These are phyloP conservation scores for Hibiscus mutabilis DNA, from an alignment of 345 rosid genomes.

Conservation along the genomic window DNA sequence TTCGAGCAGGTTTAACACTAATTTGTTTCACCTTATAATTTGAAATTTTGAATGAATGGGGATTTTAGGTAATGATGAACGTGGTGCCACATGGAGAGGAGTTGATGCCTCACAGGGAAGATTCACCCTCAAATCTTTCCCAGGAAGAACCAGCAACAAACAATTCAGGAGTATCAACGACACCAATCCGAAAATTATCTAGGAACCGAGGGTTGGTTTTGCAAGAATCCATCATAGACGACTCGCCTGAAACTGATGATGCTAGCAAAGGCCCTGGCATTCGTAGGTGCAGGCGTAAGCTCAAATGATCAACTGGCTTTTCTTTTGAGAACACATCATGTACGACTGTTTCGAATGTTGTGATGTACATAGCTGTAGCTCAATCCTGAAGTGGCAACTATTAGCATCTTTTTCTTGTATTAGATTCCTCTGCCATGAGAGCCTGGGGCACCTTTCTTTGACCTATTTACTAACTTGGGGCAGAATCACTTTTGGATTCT, in stretches of 20 bases:
- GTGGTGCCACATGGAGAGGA: conserved; percentile 55
- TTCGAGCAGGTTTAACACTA: not conserved
- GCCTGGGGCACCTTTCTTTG: not conserved
- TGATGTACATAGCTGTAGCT: not conserved
- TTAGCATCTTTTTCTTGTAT: not conserved
- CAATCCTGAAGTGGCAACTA: not conserved
- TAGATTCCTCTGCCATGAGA: not conserved
- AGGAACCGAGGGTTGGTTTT: conserved; percentile 72
- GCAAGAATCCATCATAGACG: conserved; percentile 58
- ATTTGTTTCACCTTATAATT: not conserved
- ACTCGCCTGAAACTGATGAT: conserved; percentile 40
- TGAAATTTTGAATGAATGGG: not conserved
- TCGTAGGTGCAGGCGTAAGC: conserved; percentile 45
- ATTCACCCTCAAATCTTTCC: conserved; percentile 12
- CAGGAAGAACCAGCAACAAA: conserved; percentile 27
- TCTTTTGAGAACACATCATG: not conserved
- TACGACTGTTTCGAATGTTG: not conserved
- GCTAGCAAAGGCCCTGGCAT: conserved; percentile 20
- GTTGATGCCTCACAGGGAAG: conserved; percentile 64
- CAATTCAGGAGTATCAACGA: conserved; percentile 26
- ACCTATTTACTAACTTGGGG: not conserved
- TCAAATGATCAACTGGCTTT: conserved; percentile 21
- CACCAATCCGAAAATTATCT: conserved; percentile 74
- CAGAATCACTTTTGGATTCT: no score
- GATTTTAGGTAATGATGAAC: conserved; percentile 46